phyloP scores from a whole-genome alignment of 352 stramenopile species.

The Aphanomyces cochlioides region DNA sequence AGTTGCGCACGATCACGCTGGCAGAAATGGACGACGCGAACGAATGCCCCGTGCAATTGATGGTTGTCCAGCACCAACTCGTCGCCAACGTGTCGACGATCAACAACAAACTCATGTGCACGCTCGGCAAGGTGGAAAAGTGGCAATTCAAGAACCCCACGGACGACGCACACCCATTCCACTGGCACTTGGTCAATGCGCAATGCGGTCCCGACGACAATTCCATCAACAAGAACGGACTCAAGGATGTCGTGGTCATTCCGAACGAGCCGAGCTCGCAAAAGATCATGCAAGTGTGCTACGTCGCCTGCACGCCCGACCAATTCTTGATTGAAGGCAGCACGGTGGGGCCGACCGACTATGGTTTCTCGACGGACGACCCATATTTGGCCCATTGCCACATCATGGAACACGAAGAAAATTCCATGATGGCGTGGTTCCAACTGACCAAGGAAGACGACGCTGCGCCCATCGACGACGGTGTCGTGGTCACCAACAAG shows the following conservation, averaged over 20 bases:
- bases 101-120: conserved; percentile 51
- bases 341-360: conserved; percentile 47
- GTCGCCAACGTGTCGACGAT: conserved; percentile 54
- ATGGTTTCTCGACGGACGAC: conserved; percentile 63
- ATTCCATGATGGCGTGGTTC: conserved; percentile 69
- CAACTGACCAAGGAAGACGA: conserved; percentile 52
- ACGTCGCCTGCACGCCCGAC: conserved; percentile 65
- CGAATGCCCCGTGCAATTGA: conserved; percentile 40
- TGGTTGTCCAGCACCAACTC: conserved; percentile 51
- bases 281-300: conserved; percentile 61
- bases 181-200: conserved; percentile 72
- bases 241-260: conserved; percentile 73
- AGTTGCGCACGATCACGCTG: conserved; percentile 49
- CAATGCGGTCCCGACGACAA: conserved; percentile 66
- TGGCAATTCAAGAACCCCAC: conserved; percentile 79
- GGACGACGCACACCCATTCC: conserved; percentile 69
- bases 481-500: conserved; percentile 30
- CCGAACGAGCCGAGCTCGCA: conserved; percentile 39
- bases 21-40: conserved; percentile 54
- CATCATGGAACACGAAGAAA: conserved; percentile 74
- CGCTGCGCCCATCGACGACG: conserved; percentile 31
- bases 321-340: conserved; percentile 60
- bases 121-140: conserved; percentile 68
- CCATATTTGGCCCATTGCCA: conserved; percentile 73
- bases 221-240: conserved; percentile 52